Evolutionary conservation across 1,284 basidiomycete genomes (phyloP).

Genomic region (Rhodotorula sp.): DNA sequence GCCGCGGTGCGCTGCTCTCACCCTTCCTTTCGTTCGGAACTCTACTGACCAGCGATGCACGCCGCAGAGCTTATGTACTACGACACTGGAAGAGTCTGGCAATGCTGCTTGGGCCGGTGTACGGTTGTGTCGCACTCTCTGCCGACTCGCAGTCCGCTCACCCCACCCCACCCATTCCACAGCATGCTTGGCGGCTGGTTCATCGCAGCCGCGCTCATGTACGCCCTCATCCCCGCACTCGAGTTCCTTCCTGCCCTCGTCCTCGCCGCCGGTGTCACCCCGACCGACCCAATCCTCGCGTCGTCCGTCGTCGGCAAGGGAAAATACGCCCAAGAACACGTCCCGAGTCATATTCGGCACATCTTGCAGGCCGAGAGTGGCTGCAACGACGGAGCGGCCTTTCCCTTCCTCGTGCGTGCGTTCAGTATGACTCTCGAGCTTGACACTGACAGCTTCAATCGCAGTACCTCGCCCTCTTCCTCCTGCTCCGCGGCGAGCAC

Average conservation of each 20-base stretch:
- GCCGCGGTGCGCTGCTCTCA: slow-evolving; percentile 61
- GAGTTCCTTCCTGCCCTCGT: slow-evolving; percentile 83
- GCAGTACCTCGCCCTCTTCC: slow-evolving; percentile 83
- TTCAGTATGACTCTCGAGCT: background rate
- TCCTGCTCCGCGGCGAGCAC: slow-evolving; percentile 69
- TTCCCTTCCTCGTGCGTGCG: slow-evolving; percentile 71
- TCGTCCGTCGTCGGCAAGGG: slow-evolving; percentile 76
- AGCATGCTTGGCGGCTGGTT: slow-evolving; percentile 48
- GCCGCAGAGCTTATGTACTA: slow-evolving; percentile 70
- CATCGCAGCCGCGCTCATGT: slow-evolving; percentile 65
- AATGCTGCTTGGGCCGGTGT: slow-evolving; percentile 66
- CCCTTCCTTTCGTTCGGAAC: too few relatives aligned
- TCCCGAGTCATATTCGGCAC: slow-evolving; percentile 92
- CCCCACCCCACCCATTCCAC: slow-evolving; percentile 3
- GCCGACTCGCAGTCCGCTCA: slow-evolving; percentile 45
- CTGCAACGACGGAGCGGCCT: slow-evolving; percentile 75
- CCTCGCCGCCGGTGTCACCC: slow-evolving; percentile 90
- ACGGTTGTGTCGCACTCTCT: slow-evolving; percentile 43
- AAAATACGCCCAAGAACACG: slow-evolving; percentile 97
- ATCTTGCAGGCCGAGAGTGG: slow-evolving; percentile 90
- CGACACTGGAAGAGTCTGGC: slow-evolving; percentile 86
- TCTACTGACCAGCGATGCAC: background rate
- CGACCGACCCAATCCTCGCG: slow-evolving; percentile 78
- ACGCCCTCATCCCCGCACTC: slow-evolving; percentile 80
- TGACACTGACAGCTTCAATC: background rate